Evolutionary conservation across 2,329 filamentous ascomycete genomes (phyloP).

Genomic region (Orbilia quercus): DNA sequence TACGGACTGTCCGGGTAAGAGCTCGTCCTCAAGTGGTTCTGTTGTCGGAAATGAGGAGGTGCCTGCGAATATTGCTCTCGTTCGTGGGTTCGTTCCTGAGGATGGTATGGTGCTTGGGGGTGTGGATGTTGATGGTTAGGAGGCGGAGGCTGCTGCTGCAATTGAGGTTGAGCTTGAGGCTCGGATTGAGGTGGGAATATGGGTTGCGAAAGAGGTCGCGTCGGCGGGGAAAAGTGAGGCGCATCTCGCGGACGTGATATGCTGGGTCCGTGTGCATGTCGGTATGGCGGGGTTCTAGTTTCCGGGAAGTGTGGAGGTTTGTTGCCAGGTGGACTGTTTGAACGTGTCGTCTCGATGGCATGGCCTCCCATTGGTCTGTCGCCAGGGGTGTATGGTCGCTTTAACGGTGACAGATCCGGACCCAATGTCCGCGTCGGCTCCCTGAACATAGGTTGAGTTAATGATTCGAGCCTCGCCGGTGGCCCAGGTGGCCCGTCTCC

Average conservation of each 20-base stretch:
- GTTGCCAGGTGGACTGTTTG: slow-evolving; percentile 46
- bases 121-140: slow-evolving; percentile 14
- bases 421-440: slow-evolving; percentile 39
- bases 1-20: slow-evolving; percentile 48
- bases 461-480: slow-evolving; percentile 35
- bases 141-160: slow-evolving; percentile 7
- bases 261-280: slow-evolving; percentile 29
- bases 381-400: slow-evolving; percentile 51
- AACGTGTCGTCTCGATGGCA: slow-evolving; percentile 44
- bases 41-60: slow-evolving; percentile 39
- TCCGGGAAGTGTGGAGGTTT: slow-evolving; percentile 41
- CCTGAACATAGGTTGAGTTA: slow-evolving; percentile 45
- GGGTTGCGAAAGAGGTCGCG: slow-evolving; percentile 51
- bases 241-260: slow-evolving; percentile 40
- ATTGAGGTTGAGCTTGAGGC: slow-evolving; percentile 21
- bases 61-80: slow-evolving; percentile 40
- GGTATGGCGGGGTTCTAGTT: slow-evolving; percentile 48
- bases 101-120: slow-evolving; percentile 28
- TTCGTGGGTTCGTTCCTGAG: slow-evolving; percentile 38
- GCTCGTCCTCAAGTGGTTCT: slow-evolving; percentile 42
- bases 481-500: slow-evolving; percentile 47
- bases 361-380: slow-evolving; percentile 49
- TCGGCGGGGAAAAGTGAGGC: slow-evolving; percentile 43
- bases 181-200: slow-evolving; percentile 34
- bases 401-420: slow-evolving; percentile 48